These are phyloP conservation scores for Fusarium begoniae DNA, from an alignment of 2,329 filamentous ascomycete genomes.

Conservation along the genomic window DNA sequence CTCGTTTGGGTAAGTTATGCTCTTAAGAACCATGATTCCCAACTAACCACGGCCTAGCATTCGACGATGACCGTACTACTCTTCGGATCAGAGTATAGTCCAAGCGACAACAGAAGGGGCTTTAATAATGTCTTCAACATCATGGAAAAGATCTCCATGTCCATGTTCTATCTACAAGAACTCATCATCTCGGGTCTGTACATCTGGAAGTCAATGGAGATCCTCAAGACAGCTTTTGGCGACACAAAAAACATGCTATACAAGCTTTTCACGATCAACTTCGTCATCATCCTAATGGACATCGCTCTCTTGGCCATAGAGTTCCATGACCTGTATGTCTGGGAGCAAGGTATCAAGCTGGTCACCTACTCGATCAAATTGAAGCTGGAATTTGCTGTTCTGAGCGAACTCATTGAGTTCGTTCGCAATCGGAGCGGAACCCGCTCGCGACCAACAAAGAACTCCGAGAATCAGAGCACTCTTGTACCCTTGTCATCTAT, in stretches of 20 bases:
- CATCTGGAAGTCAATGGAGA: conserved; percentile 22
- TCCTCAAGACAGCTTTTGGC: conserved; percentile 24
- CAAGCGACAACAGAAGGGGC: background rate
- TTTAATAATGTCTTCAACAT: conserved; percentile 44
- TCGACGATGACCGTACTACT: conserved; percentile 58
- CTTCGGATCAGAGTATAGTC: conserved; percentile 14
- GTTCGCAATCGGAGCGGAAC: conserved; percentile 39
- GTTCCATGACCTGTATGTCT: conserved; percentile 42
- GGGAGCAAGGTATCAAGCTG: conserved; percentile 49
- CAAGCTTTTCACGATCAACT: conserved; percentile 48
- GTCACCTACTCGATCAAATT: conserved; percentile 50
- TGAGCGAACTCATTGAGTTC: conserved; percentile 48
- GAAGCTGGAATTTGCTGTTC: conserved; percentile 50
- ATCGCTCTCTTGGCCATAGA: conserved; percentile 48
- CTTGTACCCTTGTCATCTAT: conserved; percentile 14
- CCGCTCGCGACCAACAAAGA: background rate
- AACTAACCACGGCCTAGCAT: conserved; percentile 45
- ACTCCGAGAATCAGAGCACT: background rate
- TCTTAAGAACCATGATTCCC: accelerated
- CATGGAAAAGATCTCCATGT: conserved; percentile 28
- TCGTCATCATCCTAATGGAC: conserved; percentile 56
- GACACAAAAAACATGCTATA: conserved; percentile 17
- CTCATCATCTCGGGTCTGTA: conserved; percentile 16
- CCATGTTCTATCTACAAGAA: conserved; percentile 15
- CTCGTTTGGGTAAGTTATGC: conserved; percentile 50